Evolutionary conservation across 106 monocot genomes (phyloP), one percentile per base, ranked within the genome.

Genomic region (Allium fistulosum): DNA sequence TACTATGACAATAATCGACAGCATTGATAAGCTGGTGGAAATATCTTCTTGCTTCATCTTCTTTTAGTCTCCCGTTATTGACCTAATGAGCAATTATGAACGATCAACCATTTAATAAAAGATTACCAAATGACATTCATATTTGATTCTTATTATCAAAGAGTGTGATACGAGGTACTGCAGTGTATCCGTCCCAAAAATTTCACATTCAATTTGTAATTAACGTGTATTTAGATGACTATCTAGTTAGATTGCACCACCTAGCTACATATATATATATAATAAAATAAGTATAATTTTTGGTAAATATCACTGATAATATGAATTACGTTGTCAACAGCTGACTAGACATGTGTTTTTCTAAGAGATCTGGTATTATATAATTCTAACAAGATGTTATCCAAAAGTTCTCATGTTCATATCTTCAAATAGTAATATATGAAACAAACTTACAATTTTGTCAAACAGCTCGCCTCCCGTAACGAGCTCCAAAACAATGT

Each of bases 11-110:
- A 70, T 95, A 95, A 81, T 91, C 91, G 8, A 95, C 91, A 52
- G 94, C 94, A 83, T 91, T 83, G 48, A 95, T 85, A 10, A 95
- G 87, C 69, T 95, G 94, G 15, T 95, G 88, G 65, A 95, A 95
- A 51, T 91, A 95, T 67, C 83, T 85, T 59, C 88, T 81, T 12
- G 87, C 91, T 73, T 91, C 91, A 63, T 85, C 94, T 83, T 94
- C 94, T 81, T 76, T 80, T 17, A 94, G 71, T 61, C 82, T 82
- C 62, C 90, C 85, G 58, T 72, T 63, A 15, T 85, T 80, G n/a
- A 80, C 85, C 94, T 94, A 74, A 26, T 69, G 72, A 10, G 63
- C 26, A 71, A 9, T 48, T 55, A 27, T 48, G 47, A 58, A 11
- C 52, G 46, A 37, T 56, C 48, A 59, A 62, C 46, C n/a, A 74